A percentile compares a stretch with the other conserved stretches of the same genome.
These are phyloP conservation scores for Xerocomus nothofagi DNA, from an alignment of 1,284 basidiomycete species.

Conservation along the genomic window DNA sequence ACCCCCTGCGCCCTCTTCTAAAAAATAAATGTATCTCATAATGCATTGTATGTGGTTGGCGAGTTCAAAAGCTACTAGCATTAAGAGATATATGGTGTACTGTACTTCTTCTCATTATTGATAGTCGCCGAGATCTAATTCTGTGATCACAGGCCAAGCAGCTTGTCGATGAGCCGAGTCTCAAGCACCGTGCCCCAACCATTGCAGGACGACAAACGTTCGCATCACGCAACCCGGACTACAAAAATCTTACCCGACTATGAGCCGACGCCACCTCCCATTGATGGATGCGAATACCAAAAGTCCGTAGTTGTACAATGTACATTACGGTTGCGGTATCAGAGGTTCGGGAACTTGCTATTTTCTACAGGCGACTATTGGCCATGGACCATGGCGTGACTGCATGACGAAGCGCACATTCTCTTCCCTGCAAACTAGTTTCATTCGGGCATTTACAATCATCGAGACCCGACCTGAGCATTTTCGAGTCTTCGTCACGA, in stretches of 20 bases:
- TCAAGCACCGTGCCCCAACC: neutral
- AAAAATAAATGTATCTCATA: too few species aligned
- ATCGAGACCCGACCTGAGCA: neutral
- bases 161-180: neutral
- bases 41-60: too few species aligned
- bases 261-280: neutral
- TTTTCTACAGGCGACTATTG: neutral
- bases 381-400: neutral
- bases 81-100: too few species aligned
- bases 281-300: neutral
- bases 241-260: neutral
- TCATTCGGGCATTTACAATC: neutral
- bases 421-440: neutral
- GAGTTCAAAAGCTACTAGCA: too few species aligned
- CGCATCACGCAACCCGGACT: neutral
- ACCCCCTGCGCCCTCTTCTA: too few species aligned
- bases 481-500: neutral
- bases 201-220: neutral
- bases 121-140: neutral
- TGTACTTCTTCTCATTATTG: neutral
- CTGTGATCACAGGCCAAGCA: neutral
- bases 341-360: neutral
- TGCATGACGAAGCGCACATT: neutral
- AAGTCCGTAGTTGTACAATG: neutral
- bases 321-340: neutral